Evolutionary conservation across 2,329 filamentous ascomycete species (phyloP).

Genomic region (Diaporthe citrichinensis): DNA sequence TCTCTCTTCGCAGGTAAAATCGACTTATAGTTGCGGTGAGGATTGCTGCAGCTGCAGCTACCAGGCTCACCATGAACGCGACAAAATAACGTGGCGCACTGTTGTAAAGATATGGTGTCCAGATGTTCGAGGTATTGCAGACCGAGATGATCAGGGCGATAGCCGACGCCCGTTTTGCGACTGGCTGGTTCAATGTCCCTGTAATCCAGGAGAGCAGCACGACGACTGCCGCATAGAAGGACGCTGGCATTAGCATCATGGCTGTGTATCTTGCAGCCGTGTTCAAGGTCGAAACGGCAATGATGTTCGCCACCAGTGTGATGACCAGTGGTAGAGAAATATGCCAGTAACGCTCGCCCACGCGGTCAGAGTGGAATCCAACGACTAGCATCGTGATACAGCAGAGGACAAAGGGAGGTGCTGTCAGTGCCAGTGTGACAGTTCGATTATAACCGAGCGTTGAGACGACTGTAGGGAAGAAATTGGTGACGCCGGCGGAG

Average conservation of each 20-base stretch:
- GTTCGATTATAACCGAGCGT: constrained; percentile 2
- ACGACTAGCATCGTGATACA: background rate
- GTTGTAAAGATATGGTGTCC: constrained; percentile 19
- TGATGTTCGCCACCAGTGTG: background rate
- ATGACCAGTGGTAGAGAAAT: background rate
- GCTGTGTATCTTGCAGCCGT: background rate
- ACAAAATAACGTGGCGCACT: background rate
- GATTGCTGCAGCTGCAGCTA: background rate
- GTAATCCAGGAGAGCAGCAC: constrained; percentile 19
- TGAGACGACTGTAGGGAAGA: constrained; percentile 9
- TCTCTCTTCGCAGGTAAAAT: background rate
- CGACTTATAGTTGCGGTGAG: background rate
- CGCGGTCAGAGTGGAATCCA: constrained; percentile 17
- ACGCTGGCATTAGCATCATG: constrained; percentile 11
- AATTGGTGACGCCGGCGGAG: constrained; percentile 14
- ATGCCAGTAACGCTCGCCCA: constrained; percentile 4
- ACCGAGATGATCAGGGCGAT: constrained; percentile 2
- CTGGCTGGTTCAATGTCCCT: background rate
- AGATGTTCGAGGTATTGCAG: constrained; percentile 2
- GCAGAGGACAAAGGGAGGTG: constrained; percentile 13
- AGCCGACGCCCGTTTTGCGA: constrained; percentile 4
- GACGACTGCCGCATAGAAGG: background rate
- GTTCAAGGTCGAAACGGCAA: background rate
- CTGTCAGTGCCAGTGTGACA: background rate
- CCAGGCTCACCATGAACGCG: background rate